A percentile compares a stretch with the other conserved stretches of the same genome.
phyloP scores from a whole-genome alignment of 495 filamentous ascomycete genomes.

The Tuber melanosporum region DNA sequence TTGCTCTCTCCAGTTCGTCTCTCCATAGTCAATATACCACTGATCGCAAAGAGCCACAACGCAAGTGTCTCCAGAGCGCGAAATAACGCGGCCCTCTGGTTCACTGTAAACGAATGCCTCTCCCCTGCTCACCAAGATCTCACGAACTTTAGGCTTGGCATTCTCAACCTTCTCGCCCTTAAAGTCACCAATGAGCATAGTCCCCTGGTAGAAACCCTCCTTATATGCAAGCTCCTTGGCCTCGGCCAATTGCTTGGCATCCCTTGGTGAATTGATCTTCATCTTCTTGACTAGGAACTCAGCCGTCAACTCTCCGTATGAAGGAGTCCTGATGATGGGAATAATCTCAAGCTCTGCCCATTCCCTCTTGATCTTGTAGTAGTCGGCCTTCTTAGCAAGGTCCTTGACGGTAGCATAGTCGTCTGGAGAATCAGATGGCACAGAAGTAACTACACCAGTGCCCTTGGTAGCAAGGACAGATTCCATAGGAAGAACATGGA shows the following conservation, averaged over 20 bases:
- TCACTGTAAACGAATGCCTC: conserved; percentile 90
- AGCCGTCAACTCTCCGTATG: conserved; percentile 78
- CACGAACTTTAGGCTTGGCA: conserved; percentile 78
- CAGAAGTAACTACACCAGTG: conserved; percentile 91
- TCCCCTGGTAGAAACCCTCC: conserved; percentile 95
- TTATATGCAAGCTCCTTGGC: conserved; percentile 96
- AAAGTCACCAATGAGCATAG: conserved; percentile 82
- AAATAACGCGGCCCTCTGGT: conserved; percentile 80
- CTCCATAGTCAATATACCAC: conserved; percentile 95
- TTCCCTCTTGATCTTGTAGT: conserved; percentile 92
- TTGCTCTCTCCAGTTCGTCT: conserved; percentile 68
- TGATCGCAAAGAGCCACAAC: conserved; percentile 90
- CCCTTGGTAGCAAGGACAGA: conserved; percentile 85
- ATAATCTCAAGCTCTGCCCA: conserved; percentile 85
- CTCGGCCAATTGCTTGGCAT: conserved; percentile 78
- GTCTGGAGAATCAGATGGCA: conserved; percentile 91
- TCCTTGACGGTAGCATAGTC: conserved; percentile 87
- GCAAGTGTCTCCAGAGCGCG: conserved; percentile 80
- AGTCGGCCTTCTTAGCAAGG: conserved; percentile 92
- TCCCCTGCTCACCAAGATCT: conserved; percentile 67
- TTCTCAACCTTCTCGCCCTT: conserved; percentile 76
- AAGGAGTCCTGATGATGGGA: conserved; percentile 84
- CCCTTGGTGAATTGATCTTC: conserved; percentile 95
- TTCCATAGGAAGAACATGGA: conserved; percentile 92
- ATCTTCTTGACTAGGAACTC: conserved; percentile 78